These are phyloP conservation scores for Rhizoclosmatium sp. DNA, from an alignment of 192 early-diverging fungal species.

Conservation along the genomic window DNA sequence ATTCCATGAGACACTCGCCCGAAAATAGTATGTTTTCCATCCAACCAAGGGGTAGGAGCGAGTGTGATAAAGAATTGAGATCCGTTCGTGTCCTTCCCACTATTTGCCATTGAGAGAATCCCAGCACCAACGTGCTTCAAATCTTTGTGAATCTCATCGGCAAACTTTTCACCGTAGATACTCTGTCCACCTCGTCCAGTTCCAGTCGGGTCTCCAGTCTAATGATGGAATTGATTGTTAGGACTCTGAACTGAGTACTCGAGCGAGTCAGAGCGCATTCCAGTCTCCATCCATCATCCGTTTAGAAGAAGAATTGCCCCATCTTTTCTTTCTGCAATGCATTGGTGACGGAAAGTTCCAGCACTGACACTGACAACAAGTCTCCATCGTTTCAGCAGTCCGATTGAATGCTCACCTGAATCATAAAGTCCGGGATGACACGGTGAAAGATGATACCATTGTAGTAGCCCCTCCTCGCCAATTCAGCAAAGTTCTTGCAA, in stretches of 20 bases:
- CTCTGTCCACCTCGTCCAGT: constrained; percentile 72
- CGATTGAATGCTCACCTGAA: constrained; percentile 60
- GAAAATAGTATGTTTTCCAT: constrained; percentile 92
- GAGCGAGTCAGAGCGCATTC: too few species aligned
- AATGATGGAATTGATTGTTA: background rate
- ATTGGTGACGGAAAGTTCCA: constrained; percentile 22
- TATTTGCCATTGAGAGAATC: constrained; percentile 89
- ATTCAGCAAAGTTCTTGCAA: constrained; percentile 77
- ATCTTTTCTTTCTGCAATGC: background rate
- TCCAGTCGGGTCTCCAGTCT: constrained; percentile 80
- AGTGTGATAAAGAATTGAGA: constrained; percentile 88
- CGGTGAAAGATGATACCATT: constrained; percentile 82
- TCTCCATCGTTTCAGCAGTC: constrained; percentile 58
- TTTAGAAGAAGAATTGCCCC: too few species aligned
- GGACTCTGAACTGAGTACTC: too few species aligned
- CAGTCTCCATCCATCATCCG: too few species aligned
- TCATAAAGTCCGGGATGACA: constrained; percentile 91
- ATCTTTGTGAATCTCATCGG: constrained; percentile 78
- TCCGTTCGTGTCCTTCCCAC: constrained; percentile 64
- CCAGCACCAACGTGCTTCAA: constrained; percentile 89
- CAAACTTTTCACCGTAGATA: constrained; percentile 89
- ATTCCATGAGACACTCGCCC: constrained; percentile 85
- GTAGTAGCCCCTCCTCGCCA: constrained; percentile 87
- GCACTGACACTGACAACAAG: background rate
- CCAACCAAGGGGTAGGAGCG: constrained; percentile 90